Conservation (phyloP, 2,329 filamentous ascomycete species). For the Plectosphaerella cucumerina region DNA sequence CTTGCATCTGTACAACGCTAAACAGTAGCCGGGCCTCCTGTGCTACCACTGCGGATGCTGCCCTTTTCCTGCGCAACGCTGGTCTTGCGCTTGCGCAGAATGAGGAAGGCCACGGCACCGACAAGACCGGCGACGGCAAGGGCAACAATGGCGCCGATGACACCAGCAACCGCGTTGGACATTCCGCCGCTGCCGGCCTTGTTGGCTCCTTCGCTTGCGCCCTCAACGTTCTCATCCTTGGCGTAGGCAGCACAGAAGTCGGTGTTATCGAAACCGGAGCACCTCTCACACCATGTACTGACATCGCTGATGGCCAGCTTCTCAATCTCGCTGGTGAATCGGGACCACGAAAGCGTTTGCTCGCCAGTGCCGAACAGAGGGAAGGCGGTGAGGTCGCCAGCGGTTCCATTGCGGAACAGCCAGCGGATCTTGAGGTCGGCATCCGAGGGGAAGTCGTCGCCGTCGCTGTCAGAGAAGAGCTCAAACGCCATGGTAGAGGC, state of each 20-base stretch:
- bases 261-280: slow-evolving; percentile 16
- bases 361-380: slow-evolving; percentile 24
- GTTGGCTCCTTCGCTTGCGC: background rate
- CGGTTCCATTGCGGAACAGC: slow-evolving; percentile 29
- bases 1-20: background rate
- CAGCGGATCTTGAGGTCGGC: slow-evolving; percentile 25
- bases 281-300: slow-evolving; percentile 24
- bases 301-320: slow-evolving; percentile 22
- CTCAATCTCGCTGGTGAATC: slow-evolving; percentile 22
- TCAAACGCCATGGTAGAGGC: slow-evolving; percentile 31
- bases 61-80: background rate
- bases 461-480: slow-evolving; percentile 20
- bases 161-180: slow-evolving; percentile 27
- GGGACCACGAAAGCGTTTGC: slow-evolving; percentile 21
- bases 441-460: slow-evolving; percentile 19
- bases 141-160: slow-evolving; percentile 26
- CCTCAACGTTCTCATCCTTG: slow-evolving; percentile 9
- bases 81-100: slow-evolving; percentile 1
- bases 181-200: slow-evolving; percentile 15
- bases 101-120: slow-evolving; percentile 4
- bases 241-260: slow-evolving; percentile 26
- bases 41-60: background rate
- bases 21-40: background rate
- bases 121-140: slow-evolving; percentile 20
- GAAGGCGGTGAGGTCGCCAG: slow-evolving; percentile 19